Conservation (phyloP, 371 early-diverging fungal genomes). For the Saksenaea vasiformis region DNA sequence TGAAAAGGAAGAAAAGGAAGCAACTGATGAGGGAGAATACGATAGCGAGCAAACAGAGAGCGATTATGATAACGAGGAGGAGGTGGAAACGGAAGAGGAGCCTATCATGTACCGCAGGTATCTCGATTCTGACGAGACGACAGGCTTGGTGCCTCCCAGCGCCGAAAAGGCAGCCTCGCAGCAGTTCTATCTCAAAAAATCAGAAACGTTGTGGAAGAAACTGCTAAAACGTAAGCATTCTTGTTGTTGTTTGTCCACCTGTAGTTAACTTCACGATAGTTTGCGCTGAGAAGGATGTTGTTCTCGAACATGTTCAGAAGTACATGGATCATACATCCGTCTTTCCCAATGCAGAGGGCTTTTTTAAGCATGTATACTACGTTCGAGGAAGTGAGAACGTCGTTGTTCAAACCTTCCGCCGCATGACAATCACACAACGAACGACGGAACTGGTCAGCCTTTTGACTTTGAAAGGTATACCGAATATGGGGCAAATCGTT, state of each 20-base stretch:
- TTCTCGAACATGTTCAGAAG: conserved; percentile 26
- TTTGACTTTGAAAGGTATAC: conserved; percentile 23
- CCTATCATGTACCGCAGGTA: conserved; percentile 1
- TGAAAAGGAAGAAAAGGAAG: conserved; percentile 6
- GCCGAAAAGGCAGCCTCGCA: conserved; percentile 9
- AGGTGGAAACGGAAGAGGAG: neutral
- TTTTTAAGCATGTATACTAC: conserved; percentile 47
- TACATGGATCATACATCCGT: conserved; percentile 31
- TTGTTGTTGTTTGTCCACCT: neutral
- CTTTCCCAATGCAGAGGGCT: conserved; percentile 45
- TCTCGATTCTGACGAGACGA: neutral
- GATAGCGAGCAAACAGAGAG: conserved; percentile 5
- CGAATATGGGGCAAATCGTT: conserved; percentile 43
- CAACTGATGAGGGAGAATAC: conserved; percentile 1
- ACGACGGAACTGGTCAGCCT: conserved; percentile 44
- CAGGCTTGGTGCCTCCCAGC: neutral
- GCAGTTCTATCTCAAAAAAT: conserved; percentile 6
- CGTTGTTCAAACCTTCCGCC: conserved; percentile 47
- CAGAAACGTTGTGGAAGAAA: conserved; percentile 19
- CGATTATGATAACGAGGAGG: conserved; percentile 1
- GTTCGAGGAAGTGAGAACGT: conserved; percentile 13
- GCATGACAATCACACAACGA: conserved; percentile 49
- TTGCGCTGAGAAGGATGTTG: conserved; percentile 24
- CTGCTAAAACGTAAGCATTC: conserved; percentile 9
- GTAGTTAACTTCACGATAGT: neutral